phyloP scores from a whole-genome alignment of 2,329 filamentous ascomycete genomes.

The Ophiostoma australiae region DNA sequence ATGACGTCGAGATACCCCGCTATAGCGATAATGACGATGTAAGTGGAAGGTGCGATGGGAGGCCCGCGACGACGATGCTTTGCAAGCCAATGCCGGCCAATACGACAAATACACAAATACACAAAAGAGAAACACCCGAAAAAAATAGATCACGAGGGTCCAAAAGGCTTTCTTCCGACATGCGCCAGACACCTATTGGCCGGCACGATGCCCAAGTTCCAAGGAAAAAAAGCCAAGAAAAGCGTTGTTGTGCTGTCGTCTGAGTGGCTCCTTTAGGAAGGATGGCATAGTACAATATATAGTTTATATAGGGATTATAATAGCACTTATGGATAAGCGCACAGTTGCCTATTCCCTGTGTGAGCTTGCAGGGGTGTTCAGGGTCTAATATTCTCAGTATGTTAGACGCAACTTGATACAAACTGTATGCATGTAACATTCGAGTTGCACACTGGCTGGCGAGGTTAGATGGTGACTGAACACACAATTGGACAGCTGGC shows the following conservation, averaged over 20 bases:
- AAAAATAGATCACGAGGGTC: not conserved
- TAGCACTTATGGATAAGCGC: not conserved
- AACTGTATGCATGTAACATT: not conserved
- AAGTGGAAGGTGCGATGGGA: not conserved
- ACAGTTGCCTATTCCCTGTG: not conserved
- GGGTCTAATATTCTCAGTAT: not conserved
- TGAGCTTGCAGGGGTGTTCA: too few relatives aligned
- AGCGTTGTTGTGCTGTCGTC: not conserved
- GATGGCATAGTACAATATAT: not conserved
- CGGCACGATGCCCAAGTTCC: not conserved
- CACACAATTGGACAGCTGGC: not conserved
- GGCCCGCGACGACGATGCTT: not conserved
- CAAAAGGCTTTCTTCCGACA: not conserved
- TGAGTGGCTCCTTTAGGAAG: not conserved
- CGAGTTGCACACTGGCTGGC: not conserved
- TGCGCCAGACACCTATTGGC: not conserved
- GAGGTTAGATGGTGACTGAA: not conserved
- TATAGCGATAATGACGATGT: constrained; percentile 14
- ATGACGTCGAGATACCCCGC: constrained; percentile 12
- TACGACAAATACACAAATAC: not conserved
- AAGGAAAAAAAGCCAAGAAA: not conserved
- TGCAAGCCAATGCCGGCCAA: not conserved
- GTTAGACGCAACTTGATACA: not conserved
- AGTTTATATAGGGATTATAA: not conserved
- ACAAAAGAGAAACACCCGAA: not conserved